Base-by-base conservation (phyloP, 2,329 filamentous ascomycete species). In the Podosphaera xanthii region DNA sequence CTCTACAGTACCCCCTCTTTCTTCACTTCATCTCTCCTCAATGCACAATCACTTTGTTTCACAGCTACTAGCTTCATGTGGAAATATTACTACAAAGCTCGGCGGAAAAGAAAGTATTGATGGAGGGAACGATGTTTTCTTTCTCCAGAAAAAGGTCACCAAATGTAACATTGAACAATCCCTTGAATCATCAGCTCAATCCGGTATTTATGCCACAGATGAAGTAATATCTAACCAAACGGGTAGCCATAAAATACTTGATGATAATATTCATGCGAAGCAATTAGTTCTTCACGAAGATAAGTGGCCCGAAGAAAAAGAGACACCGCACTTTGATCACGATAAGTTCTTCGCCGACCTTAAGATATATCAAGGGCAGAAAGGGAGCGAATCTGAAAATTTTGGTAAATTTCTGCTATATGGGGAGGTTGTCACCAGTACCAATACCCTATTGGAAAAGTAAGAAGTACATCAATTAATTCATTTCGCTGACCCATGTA, bases 371-470 rank as follows among this genome's bases (percentile, higher is more conserved):
- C 81, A 85, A 58, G 64, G 66, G 35, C 69, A 69, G 4, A 76
- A 78, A 55, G 75, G 77, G 1, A 70, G 72, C 38, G 77, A 80
- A 53, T 77, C 81, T 0, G 73, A 78, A 2, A 72, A 79, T 33
- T 97, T 94, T 75, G 92, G 92, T 3, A 79, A 82, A 57, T 74
- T 79, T 57, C 71, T 98, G 2, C 74, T 97, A 63, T 97, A 97
- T 67, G 90, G 86, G 58, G 88, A 96, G 69, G 88, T 95, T 5
- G 77, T 96, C 14, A 96, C 91, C 2, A 94, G 88, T 69, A 98
- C 92, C 35, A 95, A 91, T 71, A 95, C 90, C 0, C 75, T 97
- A 4, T 77, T 96, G 5, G 92, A 97, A 67, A 95, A 92, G 84
- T 86, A 70, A 63, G 72, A 65, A 2, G 1, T 3, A 22, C 22